phyloP scores from a whole-genome alignment of 768 basidiomycete genomes.

The Agaricus sinodeliciosus region DNA sequence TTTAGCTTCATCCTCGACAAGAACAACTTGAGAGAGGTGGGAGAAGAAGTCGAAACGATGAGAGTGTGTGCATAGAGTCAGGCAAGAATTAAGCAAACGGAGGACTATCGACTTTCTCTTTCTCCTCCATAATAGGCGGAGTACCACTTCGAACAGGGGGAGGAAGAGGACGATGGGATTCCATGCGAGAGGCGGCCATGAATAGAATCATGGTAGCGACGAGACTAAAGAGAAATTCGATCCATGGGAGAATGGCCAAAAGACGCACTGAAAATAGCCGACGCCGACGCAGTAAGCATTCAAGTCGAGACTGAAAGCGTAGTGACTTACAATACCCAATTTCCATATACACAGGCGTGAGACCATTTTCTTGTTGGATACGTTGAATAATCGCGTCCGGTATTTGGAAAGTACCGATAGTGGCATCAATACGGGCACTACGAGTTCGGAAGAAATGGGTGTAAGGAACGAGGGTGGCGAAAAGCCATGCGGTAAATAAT shows the following conservation, averaged over 20 bases:
- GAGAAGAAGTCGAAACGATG: too few species aligned
- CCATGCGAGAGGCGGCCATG: constrained; percentile 1
- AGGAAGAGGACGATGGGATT: background rate
- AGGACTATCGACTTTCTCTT: background rate
- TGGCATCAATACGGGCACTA: constrained; percentile 31
- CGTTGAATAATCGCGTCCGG: constrained; percentile 13
- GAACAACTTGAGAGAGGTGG: too few species aligned
- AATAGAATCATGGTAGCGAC: constrained; percentile 1
- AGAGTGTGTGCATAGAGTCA: background rate
- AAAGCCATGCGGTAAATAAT: constrained; percentile 36
- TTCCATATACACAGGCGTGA: background rate
- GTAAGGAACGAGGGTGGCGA: constrained; percentile 37
- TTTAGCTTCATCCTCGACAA: too few species aligned
- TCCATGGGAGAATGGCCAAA: constrained; percentile 8
- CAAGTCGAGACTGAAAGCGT: background rate
- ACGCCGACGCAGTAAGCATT: background rate
- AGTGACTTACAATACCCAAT: constrained; percentile 1
- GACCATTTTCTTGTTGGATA: background rate
- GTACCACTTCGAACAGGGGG: background rate
- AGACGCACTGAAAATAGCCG: background rate
- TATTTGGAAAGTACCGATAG: constrained; percentile 23
- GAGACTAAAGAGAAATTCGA: constrained; percentile 2
- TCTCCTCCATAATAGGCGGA: background rate
- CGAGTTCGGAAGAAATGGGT: constrained; percentile 35
- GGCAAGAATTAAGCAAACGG: background rate